phyloP scores from a whole-genome alignment of 768 basidiomycete species.

The Mycena floridula region DNA sequence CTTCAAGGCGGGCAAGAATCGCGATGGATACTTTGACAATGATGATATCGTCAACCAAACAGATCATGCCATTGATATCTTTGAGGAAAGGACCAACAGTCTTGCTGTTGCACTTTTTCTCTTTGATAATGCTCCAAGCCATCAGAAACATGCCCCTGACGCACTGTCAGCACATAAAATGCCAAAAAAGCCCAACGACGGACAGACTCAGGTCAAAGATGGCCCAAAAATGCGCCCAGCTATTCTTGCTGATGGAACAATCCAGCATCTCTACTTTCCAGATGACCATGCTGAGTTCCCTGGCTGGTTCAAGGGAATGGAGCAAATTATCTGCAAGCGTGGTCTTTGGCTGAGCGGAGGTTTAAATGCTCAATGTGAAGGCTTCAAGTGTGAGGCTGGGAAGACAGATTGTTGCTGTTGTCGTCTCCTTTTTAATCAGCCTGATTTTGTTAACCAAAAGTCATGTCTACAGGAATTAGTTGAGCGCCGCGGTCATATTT shows the following conservation, averaged over 20 bases:
- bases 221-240: conserved; percentile 25
- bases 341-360: conserved; percentile 15
- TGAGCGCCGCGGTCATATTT: too few species aligned
- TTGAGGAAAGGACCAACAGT: conserved; percentile 18
- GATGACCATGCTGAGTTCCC: conserved; percentile 23
- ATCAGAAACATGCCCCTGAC: conserved; percentile 23
- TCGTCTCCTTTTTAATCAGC: conserved; percentile 17
- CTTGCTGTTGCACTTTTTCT: conserved; percentile 18
- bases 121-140: conserved; percentile 28
- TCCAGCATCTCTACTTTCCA: conserved; percentile 26
- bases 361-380: conserved; percentile 16
- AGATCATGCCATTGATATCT: conserved; percentile 14
- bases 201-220: conserved; percentile 17
- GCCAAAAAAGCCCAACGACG: conserved; percentile 21
- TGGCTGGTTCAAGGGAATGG: conserved; percentile 16
- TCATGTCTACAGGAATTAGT: conserved; percentile 20
- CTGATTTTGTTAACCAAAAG: conserved; percentile 18
- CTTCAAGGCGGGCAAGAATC: conserved; percentile 21
- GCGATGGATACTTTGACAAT: conserved; percentile 25
- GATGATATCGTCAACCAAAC: conserved; percentile 23
- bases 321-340: conserved; percentile 16
- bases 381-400: conserved; percentile 14
- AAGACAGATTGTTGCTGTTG: conserved; percentile 22
- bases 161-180: conserved; percentile 28
- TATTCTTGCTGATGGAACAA: conserved; percentile 15